Conservation (phyloP, 176 grass and related monocot species). For the Phoenix dactylifera region DNA sequence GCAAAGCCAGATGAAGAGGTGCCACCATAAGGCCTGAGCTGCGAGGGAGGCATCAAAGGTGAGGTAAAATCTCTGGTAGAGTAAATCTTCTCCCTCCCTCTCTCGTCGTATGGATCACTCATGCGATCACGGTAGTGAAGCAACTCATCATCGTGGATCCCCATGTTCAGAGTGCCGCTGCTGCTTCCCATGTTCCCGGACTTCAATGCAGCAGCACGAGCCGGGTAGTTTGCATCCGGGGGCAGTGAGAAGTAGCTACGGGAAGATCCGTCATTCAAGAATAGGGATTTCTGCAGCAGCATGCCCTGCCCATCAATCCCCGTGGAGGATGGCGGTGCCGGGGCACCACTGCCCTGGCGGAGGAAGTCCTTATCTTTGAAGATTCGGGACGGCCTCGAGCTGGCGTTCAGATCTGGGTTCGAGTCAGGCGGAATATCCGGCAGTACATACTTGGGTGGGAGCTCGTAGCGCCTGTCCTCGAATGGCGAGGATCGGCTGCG, state of each 20-base stretch:
- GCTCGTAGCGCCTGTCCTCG: no score
- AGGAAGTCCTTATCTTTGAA: no score
- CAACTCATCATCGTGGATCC: slow-evolving; percentile 5
- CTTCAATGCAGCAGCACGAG: slow-evolving; percentile 8
- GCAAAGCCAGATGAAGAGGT: slow-evolving; percentile 36
- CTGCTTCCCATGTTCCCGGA: slow-evolving; percentile 10
- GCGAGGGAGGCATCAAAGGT: slow-evolving; percentile 12
- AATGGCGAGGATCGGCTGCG: no score
- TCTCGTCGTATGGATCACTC: slow-evolving; percentile 18
- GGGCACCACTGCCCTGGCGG: no score
- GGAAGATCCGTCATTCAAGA: slow-evolving; percentile 14
- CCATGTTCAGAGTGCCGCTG: neutral
- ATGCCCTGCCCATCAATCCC: slow-evolving; percentile 6
- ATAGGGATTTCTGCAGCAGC: slow-evolving; percentile 19
- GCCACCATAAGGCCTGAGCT: slow-evolving; percentile 33
- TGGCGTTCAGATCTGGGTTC: no score
- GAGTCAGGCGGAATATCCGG: no score
- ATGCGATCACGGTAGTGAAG: slow-evolving; percentile 18
- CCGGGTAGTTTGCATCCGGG: slow-evolving; percentile 23
- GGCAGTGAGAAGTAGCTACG: slow-evolving; percentile 20
- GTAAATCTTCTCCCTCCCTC: slow-evolving; percentile 32
- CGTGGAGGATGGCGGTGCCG: no score
- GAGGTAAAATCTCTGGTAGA: slow-evolving; percentile 25
- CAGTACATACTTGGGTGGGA: no score
- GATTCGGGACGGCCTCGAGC: no score